These are phyloP conservation scores for Penicillium ucsense DNA, from an alignment of 495 filamentous ascomycete genomes.

Conservation along the genomic window DNA sequence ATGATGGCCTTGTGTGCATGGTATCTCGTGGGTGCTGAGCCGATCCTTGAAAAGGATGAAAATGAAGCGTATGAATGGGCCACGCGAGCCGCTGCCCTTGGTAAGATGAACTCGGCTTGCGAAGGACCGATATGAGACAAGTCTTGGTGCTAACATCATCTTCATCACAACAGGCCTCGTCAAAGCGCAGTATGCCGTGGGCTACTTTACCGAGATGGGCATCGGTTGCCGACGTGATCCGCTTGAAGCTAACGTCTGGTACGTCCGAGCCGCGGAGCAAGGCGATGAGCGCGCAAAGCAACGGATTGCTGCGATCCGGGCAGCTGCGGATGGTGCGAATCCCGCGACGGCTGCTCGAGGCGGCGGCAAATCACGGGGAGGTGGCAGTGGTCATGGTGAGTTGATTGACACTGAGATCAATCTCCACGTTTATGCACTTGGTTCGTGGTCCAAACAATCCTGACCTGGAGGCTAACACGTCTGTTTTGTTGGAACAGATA, in stretches of 20 bases:
- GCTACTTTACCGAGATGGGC: constrained; percentile 98
- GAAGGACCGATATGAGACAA: background rate
- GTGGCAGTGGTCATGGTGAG: constrained; percentile 13
- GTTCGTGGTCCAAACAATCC: no score
- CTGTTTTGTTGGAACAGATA: constrained; percentile 8
- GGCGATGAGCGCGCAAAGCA: constrained; percentile 85
- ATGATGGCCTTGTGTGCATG: constrained; percentile 99
- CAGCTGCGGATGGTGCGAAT: constrained; percentile 67
- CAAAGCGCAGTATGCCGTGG: constrained; percentile 91
- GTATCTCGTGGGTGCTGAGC: constrained; percentile 95
- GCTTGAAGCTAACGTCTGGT: constrained; percentile 96
- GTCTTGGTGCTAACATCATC: background rate
- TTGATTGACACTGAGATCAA: background rate
- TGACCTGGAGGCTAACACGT: no score
- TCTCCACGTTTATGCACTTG: background rate
- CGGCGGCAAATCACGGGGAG: constrained; percentile 4
- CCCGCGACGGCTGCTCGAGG: constrained; percentile 22
- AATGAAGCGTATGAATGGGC: constrained; percentile 97
- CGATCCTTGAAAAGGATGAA: constrained; percentile 88
- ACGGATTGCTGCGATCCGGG: constrained; percentile 73
- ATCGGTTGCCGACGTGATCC: constrained; percentile 90
- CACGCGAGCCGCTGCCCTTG: constrained; percentile 52
- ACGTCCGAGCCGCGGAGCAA: constrained; percentile 88
- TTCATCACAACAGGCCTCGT: constrained; percentile 50
- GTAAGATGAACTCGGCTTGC: background rate